phyloP scores from a whole-genome alignment of 192 early-diverging fungal species.

The Gryganskiella cystojenkinii region DNA sequence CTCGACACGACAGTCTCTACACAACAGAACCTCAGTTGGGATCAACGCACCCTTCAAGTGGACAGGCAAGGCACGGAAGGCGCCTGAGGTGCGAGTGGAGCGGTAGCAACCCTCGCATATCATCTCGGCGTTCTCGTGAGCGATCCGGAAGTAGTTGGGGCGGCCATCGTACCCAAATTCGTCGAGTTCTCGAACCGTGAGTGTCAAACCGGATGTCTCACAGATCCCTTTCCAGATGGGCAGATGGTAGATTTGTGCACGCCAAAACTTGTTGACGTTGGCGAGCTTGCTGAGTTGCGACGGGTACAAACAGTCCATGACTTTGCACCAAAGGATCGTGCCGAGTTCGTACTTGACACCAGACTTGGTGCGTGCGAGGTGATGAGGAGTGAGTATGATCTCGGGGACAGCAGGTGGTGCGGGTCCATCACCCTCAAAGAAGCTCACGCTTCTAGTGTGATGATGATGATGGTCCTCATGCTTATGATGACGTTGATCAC shows the following conservation, averaged over 20 bases:
- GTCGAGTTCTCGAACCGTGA: not conserved
- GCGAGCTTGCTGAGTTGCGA: not conserved
- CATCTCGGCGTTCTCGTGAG: constrained; percentile 4
- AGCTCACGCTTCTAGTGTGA: too few relatives aligned
- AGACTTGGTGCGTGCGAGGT: not conserved
- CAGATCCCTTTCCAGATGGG: constrained; percentile 9
- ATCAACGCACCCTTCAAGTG: not conserved
- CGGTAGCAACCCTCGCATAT: constrained; percentile 8
- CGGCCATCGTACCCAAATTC: not conserved
- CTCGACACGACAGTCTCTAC: constrained; percentile 1
- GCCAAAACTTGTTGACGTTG: not conserved
- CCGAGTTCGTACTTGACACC: not conserved
- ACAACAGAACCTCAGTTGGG: not conserved
- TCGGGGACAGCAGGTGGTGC: too few relatives aligned
- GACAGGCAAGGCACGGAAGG: not conserved
- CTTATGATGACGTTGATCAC: too few relatives aligned
- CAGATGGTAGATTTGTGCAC: not conserved
- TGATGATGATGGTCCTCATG: too few relatives aligned
- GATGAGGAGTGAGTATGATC: not conserved
- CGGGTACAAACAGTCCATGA: not conserved
- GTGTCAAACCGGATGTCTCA: not conserved
- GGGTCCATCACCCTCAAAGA: too few relatives aligned
- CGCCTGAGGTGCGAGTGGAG: not conserved
- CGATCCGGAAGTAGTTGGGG: not conserved
- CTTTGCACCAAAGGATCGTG: not conserved